Evolutionary conservation across 345 rosid genomes (phyloP).

Genomic region (Salix viminalis): DNA sequence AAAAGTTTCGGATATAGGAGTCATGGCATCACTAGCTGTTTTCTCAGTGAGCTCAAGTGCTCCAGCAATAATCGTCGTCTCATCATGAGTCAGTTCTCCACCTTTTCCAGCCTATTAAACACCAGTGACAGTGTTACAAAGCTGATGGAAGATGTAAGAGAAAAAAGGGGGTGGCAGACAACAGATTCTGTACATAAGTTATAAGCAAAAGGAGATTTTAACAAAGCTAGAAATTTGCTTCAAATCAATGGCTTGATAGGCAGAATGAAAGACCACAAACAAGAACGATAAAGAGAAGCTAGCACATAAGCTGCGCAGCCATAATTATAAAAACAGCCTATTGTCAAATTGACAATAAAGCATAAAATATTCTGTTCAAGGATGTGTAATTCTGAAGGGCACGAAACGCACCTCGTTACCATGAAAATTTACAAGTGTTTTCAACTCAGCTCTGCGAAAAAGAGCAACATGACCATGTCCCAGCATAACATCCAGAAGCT

Average conservation of each 20-base stretch:
- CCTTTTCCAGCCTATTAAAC: constrained; percentile 87
- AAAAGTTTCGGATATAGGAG: constrained; percentile 75
- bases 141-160: not conserved
- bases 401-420: constrained; percentile 76
- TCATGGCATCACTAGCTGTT: constrained; percentile 87
- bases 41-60: constrained; percentile 92
- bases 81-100: constrained; percentile 95
- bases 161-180: not conserved
- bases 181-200: not conserved
- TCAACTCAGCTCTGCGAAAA: constrained; percentile 97
- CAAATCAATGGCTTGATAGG: not conserved
- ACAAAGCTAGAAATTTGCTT: not conserved
- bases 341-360: not conserved
- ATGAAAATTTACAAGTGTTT: constrained; percentile 88
- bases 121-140: not conserved
- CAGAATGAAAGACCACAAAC: not conserved
- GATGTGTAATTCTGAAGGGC: not conserved
- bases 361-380: not conserved
- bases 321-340: not conserved
- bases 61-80: constrained; percentile 97
- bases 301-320: not conserved
- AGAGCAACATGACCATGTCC: constrained; percentile 90
- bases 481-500: constrained; percentile 78
- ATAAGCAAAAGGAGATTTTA: not conserved
- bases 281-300: not conserved